Percentiles rank a stretch among this genome's conserved stretches.
Conservation (phyloP, 148 eudicot species). For the Chenopodium berlandieri region DNA sequence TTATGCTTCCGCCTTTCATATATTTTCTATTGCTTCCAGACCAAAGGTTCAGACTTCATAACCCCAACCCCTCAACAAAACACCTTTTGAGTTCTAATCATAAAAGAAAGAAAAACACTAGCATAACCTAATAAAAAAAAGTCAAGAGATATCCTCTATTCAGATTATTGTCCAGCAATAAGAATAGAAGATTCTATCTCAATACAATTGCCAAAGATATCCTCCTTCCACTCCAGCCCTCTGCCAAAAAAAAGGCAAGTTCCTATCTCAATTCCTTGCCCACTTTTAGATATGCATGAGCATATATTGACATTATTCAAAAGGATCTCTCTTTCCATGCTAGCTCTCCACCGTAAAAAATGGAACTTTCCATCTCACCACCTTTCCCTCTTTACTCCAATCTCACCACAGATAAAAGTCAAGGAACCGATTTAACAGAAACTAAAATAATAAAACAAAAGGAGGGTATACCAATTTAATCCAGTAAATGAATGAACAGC, state of each 20-base stretch:
- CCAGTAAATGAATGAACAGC: slow-evolving; percentile 59
- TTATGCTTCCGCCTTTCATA: neutral
- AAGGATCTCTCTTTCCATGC: neutral
- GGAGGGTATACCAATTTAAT: slow-evolving; percentile 49
- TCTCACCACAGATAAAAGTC: neutral
- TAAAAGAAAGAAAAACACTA: too few species aligned
- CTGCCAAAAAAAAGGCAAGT: neutral
- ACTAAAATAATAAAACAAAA: neutral
- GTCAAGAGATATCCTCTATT: too few species aligned
- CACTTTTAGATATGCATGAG: neutral
- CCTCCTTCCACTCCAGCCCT: neutral
- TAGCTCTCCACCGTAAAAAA: neutral
- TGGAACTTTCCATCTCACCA: too few species aligned
- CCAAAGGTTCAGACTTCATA: too few species aligned
- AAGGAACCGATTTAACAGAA: neutral
- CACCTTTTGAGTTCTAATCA: too few species aligned
- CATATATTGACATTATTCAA: neutral
- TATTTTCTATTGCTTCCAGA: neutral
- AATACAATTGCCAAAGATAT: too few species aligned
- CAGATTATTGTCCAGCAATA: too few species aligned
- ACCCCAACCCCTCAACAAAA: too few species aligned
- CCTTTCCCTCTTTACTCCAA: too few species aligned
- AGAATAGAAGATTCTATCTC: too few species aligned
- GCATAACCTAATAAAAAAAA: too few species aligned
- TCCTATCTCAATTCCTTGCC: neutral